Conservation (phyloP, 441 rosid species). For the Omphalea diandra region DNA sequence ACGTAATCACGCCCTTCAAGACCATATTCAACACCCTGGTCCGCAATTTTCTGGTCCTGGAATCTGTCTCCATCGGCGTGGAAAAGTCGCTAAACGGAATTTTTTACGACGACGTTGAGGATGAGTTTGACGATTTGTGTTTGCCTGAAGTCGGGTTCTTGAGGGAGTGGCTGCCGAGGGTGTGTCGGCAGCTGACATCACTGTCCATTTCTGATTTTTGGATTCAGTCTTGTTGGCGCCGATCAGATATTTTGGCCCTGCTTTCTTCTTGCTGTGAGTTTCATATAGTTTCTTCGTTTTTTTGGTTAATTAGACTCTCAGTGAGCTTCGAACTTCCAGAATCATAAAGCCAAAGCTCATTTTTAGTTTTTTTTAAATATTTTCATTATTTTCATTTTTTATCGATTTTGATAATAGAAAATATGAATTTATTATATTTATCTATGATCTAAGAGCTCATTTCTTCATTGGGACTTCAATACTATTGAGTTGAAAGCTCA, state of each 20-base stretch:
- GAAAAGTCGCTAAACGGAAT: conserved; percentile 40
- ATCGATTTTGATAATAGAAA: too few relatives aligned
- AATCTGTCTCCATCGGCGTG: conserved; percentile 44
- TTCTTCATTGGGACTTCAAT: too few relatives aligned
- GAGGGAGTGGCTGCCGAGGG: conserved; percentile 50
- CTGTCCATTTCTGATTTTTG: conserved; percentile 63
- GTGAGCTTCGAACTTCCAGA: too few relatives aligned
- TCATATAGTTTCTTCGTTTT: too few relatives aligned
- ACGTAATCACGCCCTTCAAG: conserved; percentile 53
- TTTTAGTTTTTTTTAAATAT: too few relatives aligned
- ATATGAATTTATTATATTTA: too few relatives aligned
- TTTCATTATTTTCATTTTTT: too few relatives aligned
- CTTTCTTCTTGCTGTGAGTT: conserved; percentile 64
- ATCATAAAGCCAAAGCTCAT: too few relatives aligned
- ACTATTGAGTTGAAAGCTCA: too few relatives aligned
- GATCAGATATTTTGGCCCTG: conserved; percentile 47
- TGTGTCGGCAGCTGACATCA: conserved; percentile 34
- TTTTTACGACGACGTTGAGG: conserved; percentile 45
- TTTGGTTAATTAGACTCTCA: too few relatives aligned
- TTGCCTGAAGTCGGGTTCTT: conserved; percentile 45
- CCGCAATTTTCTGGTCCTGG: conserved; percentile 20
- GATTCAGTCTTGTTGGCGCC: conserved; percentile 73
- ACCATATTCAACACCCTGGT: conserved; percentile 27
- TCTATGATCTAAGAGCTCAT: too few relatives aligned
- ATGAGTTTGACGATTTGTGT: conserved; percentile 54